Evolutionary conservation across 257 asterid species (phyloP).

Genomic region (Rauvolfia tetraphylla): DNA sequence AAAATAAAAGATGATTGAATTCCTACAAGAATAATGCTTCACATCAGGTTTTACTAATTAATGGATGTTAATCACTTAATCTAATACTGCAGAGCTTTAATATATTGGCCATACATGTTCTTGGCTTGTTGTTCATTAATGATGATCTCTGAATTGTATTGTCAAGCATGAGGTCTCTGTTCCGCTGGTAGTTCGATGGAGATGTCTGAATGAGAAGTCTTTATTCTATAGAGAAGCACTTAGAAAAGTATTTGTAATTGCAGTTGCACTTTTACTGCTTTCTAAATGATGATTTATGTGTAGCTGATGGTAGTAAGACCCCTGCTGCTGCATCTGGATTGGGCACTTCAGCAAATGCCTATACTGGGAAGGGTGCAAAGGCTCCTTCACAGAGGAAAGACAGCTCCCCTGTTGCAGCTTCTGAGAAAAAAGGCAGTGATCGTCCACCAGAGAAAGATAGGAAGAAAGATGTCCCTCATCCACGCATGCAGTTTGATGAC

Average conservation of each 20-base stretch:
- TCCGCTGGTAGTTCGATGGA: not conserved
- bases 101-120: not conserved
- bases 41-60: no score
- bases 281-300: slow-evolving; percentile 19
- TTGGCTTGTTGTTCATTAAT: not conserved
- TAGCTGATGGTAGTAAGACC: slow-evolving; percentile 58
- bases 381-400: slow-evolving; percentile 60
- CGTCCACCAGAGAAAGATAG: slow-evolving; percentile 82
- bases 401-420: slow-evolving; percentile 47
- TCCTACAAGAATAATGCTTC: not conserved
- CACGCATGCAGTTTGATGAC: slow-evolving; percentile 97
- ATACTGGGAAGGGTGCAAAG: slow-evolving; percentile 53
- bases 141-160: not conserved
- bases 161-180: not conserved
- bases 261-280: not conserved
- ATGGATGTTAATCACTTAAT: no score
- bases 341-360: slow-evolving; percentile 40
- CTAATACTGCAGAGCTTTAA: not conserved
- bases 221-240: not conserved
- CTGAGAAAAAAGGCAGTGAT: slow-evolving; percentile 63
- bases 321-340: slow-evolving; percentile 44
- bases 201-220: not conserved
- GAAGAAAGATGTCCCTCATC: slow-evolving; percentile 94
- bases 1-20: not conserved
- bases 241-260: not conserved